Conservation (phyloP, 116 monocot species). For the Trichopus zeylanicus region DNA sequence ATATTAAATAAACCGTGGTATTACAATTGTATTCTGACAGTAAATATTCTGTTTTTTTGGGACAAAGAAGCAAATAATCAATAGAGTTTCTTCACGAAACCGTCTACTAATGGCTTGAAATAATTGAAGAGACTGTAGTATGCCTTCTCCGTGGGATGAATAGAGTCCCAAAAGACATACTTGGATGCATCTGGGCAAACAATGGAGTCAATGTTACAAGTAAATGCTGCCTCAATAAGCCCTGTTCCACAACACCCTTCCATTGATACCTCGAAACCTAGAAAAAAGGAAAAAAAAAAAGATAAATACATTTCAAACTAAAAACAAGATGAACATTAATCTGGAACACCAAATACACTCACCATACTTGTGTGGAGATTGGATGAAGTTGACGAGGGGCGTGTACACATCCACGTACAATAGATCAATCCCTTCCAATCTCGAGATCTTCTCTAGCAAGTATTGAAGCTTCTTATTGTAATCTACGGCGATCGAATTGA, state of each 20-base stretch:
- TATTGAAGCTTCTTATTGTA: constrained; percentile 50
- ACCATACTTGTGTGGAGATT: constrained; percentile 44
- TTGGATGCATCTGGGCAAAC: constrained; percentile 47
- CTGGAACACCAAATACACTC: neutral
- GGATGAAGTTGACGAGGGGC: constrained; percentile 29
- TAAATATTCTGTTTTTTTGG: too few species aligned
- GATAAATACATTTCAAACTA: neutral
- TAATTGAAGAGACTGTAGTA: constrained; percentile 26
- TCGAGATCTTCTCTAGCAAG: constrained; percentile 14
- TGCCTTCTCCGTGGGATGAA: constrained; percentile 54
- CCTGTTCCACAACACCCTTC: constrained; percentile 68
- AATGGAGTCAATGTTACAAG: constrained; percentile 38
- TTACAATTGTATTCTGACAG: too few species aligned
- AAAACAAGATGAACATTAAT: neutral
- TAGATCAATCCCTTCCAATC: neutral
- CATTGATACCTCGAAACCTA: constrained; percentile 37
- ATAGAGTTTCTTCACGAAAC: neutral
- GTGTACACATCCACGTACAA: constrained; percentile 40
- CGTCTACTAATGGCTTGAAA: constrained; percentile 19
- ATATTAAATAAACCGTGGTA: too few species aligned
- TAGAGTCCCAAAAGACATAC: constrained; percentile 62
- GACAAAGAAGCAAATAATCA: too few species aligned
- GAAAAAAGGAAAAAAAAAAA: neutral
- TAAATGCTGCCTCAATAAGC: constrained; percentile 32
- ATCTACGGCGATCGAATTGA: constrained; percentile 34